Percentiles rank a stretch among this genome's conserved stretches.
These are phyloP conservation scores for Primulina huaijiensis DNA, from an alignment of 257 asterid species.

Conservation along the genomic window DNA sequence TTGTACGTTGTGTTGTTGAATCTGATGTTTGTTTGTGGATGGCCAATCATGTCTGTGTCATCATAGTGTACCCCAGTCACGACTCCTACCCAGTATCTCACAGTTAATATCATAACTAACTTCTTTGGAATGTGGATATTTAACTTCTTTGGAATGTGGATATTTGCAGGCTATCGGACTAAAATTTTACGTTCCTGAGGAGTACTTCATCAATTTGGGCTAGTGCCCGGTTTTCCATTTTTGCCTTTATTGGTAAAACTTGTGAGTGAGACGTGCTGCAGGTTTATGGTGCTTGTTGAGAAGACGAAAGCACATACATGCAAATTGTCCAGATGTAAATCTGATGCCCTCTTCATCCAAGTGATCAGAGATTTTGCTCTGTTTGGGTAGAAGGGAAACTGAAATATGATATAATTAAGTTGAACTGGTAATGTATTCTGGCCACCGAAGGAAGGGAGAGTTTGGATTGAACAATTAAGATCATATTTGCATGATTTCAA, in stretches of 20 bases:
- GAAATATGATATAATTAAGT: no score
- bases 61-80: neutral
- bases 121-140: slow-evolving; percentile 13
- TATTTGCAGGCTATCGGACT: slow-evolving; percentile 69
- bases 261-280: neutral
- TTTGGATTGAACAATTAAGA: no score
- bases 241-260: neutral
- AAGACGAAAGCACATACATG: no score
- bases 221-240: slow-evolving; percentile 7
- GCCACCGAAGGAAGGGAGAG: no score
- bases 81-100: neutral
- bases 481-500: no score
- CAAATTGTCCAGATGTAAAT: no score
- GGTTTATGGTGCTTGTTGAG: no score
- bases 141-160: no score
- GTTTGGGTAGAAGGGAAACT: no score
- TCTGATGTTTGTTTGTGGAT: neutral
- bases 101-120: neutral
- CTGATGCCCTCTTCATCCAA: no score
- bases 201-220: slow-evolving; percentile 40
- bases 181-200: slow-evolving; percentile 74
- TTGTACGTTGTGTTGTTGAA: neutral
- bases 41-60: neutral
- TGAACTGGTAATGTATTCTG: no score
- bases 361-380: no score